phyloP scores from a whole-genome alignment of 768 basidiomycete genomes.

The Boletus sp. region DNA sequence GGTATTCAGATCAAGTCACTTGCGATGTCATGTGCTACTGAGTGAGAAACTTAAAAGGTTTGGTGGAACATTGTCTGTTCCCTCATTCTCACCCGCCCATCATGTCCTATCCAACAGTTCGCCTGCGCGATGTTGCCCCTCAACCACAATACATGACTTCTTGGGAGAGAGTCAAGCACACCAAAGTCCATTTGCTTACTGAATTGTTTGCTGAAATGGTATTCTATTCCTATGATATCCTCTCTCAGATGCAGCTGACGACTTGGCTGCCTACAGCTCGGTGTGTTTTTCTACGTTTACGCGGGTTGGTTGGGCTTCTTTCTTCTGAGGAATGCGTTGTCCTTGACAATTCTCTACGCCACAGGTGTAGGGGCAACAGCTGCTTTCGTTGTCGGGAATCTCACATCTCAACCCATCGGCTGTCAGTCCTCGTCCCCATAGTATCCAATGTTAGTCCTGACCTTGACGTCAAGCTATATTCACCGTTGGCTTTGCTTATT shows the following conservation, averaged over 20 bases:
- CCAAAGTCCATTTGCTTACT: slow-evolving; percentile 48
- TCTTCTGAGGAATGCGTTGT: background rate
- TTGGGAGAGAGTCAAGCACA: slow-evolving; percentile 53
- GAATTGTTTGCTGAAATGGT: slow-evolving; percentile 66
- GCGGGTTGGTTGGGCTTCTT: slow-evolving; percentile 36
- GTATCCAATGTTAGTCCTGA: background rate
- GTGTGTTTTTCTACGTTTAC: slow-evolving; percentile 61
- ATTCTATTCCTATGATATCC: slow-evolving; percentile 4
- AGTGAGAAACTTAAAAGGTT: slow-evolving; percentile 7
- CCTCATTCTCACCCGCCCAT: background rate
- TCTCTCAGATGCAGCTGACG: background rate
- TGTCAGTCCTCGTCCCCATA: slow-evolving; percentile 39
- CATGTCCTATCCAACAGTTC: slow-evolving; percentile 32
- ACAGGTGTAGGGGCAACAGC: slow-evolving; percentile 57
- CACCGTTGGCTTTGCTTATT: slow-evolving; percentile 59
- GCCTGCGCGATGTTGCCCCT: slow-evolving; percentile 42
- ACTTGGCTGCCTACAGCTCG: slow-evolving; percentile 38
- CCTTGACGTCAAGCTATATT: slow-evolving; percentile 41
- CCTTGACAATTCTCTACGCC: background rate
- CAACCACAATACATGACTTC: slow-evolving; percentile 39
- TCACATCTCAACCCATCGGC: slow-evolving; percentile 43
- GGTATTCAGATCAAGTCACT: background rate
- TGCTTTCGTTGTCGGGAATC: slow-evolving; percentile 46
- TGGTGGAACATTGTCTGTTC: background rate
- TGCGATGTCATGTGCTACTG: background rate